A percentile compares a stretch with the other conserved stretches of the same genome.
Conservation (phyloP, 129 eudicot genomes). For the Flaveria brownii region DNA sequence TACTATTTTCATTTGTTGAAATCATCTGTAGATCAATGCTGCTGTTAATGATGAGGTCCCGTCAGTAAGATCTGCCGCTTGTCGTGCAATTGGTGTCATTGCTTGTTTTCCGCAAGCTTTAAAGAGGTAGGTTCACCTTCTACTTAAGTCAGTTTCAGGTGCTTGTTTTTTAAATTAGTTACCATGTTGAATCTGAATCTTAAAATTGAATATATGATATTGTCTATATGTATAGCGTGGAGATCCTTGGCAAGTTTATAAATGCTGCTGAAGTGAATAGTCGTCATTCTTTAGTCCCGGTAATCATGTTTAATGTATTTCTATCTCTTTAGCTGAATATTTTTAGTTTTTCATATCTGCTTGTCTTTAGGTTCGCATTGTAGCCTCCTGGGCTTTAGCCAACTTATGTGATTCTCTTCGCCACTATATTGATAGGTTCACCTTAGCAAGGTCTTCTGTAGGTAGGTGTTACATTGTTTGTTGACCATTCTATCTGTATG, state of each 20-base stretch:
- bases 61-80: conserved; percentile 94
- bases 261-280: conserved; percentile 65
- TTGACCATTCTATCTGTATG: not conserved
- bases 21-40: conserved; percentile 52
- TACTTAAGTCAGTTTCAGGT: conserved; percentile 3
- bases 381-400: conserved; percentile 97
- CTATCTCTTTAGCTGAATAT: conserved; percentile 6
- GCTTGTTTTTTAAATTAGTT: conserved; percentile 7
- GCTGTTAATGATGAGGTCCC: conserved; percentile 83
- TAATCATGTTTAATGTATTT: conserved; percentile 25
- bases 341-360: not conserved
- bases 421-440: conserved; percentile 46
- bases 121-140: conserved; percentile 45
- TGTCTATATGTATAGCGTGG: conserved; percentile 48
- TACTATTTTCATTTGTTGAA: conserved; percentile 7
- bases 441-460: conserved; percentile 38
- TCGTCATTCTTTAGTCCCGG: conserved; percentile 61
- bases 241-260: conserved; percentile 66
- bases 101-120: conserved; percentile 80
- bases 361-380: conserved; percentile 75
- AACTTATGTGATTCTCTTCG: conserved; percentile 89
- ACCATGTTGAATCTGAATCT: conserved; percentile 5
- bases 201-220: not conserved
- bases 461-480: conserved; percentile 35
- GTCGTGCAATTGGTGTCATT: conserved; percentile 97